phyloP scores from a whole-genome alignment of 768 basidiomycete genomes.

The Piloderma croceum region DNA sequence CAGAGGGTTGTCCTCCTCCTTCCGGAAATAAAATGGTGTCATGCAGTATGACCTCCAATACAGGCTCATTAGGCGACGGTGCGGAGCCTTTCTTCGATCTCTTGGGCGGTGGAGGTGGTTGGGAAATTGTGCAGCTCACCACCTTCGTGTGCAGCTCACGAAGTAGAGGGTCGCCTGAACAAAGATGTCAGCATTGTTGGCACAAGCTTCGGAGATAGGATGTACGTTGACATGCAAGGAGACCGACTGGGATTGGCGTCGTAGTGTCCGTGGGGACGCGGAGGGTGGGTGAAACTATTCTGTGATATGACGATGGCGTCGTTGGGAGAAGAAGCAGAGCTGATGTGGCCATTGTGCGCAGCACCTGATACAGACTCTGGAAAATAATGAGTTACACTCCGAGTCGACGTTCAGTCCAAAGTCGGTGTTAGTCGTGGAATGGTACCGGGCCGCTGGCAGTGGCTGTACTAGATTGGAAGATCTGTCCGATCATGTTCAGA shows the following conservation, averaged over 20 bases:
- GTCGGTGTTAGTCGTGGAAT: no score
- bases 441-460: no score
- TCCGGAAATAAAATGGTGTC: constrained; percentile 82
- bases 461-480: no score
- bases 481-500: no score
- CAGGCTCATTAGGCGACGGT: constrained; percentile 34
- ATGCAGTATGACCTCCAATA: constrained; percentile 63
- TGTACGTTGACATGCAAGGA: constrained; percentile 75
- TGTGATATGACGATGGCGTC: constrained; percentile 58
- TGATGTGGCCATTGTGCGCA: constrained; percentile 35
- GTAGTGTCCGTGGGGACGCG: constrained; percentile 45
- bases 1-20: constrained; percentile 77
- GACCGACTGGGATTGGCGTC: constrained; percentile 61
- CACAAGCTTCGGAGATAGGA: constrained; percentile 4
- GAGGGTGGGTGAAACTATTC: constrained; percentile 55
- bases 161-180: constrained; percentile 64
- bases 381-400: no score
- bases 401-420: no score
- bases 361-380: no score
- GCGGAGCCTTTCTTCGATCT: constrained; percentile 49
- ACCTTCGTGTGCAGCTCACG: constrained; percentile 52
- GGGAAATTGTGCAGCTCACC: constrained; percentile 43
- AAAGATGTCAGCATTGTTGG: constrained; percentile 7
- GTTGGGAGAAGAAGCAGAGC: constrained; percentile 36
- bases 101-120: constrained; percentile 37